Conservation (phyloP, 257 asterid genomes). For the Ocimum tenuiflorum region DNA sequence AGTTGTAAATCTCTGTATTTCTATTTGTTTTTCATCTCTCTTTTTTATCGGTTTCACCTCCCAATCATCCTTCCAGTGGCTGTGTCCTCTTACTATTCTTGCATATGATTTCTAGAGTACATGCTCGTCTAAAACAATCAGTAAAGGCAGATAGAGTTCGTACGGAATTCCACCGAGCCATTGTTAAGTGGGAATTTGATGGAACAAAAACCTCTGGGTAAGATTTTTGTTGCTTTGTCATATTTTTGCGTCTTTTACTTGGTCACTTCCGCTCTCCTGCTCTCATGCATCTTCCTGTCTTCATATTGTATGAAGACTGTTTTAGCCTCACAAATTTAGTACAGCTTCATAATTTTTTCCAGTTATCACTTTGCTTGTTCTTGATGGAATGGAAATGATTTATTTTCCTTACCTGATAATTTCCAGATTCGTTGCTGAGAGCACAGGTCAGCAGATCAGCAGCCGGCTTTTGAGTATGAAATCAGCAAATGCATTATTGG, state of each 20-base stretch:
- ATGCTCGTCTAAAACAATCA: constrained; percentile 74
- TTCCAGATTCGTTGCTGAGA: constrained; percentile 81
- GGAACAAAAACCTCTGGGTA: constrained; percentile 65
- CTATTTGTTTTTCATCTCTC: constrained; percentile 13
- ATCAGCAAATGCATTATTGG: constrained; percentile 86
- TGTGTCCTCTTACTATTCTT: constrained; percentile 15
- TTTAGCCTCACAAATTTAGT: not conserved
- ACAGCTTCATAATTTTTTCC: not conserved
- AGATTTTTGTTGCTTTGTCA: constrained; percentile 20
- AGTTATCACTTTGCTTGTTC: constrained; percentile 12
- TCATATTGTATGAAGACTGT: not conserved
- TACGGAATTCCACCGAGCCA: constrained; percentile 76
- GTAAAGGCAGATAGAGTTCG: constrained; percentile 69
- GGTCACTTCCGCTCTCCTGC: not conserved
- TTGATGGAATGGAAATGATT: constrained; percentile 3
- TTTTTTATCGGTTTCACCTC: constrained; percentile 2
- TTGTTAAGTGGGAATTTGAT: constrained; percentile 57
- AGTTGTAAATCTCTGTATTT: constrained; percentile 20
- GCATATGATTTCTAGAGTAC: constrained; percentile 49
- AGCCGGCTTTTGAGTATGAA: constrained; percentile 91
- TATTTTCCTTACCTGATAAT: constrained; percentile 10
- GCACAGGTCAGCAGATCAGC: constrained; percentile 86
- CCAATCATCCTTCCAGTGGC: constrained; percentile 13
- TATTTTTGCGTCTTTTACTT: not conserved
- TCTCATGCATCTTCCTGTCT: not conserved